Evolutionary conservation across 2,329 filamentous ascomycete species (phyloP).

Genomic region (Pseudocercospora cruenta): DNA sequence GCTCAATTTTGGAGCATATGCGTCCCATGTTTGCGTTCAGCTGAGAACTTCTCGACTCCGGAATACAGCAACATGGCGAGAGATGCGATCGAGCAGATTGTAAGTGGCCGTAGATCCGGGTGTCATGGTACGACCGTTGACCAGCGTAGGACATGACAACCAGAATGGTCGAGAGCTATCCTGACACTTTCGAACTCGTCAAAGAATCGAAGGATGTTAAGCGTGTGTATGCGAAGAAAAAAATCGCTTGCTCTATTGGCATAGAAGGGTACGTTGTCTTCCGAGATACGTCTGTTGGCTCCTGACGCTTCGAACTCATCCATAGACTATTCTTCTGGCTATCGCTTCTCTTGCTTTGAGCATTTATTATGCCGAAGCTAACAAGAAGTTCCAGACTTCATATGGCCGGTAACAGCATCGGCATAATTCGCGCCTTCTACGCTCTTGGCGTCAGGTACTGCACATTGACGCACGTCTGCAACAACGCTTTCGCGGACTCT

Average conservation of each 20-base stretch:
- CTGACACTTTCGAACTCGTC: conserved; percentile 35
- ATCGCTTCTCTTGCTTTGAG: no score
- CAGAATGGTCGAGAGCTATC: conserved; percentile 38
- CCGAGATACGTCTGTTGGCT: no score
- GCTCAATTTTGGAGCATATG: conserved; percentile 34
- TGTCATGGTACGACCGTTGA: neutral
- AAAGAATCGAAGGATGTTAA: conserved; percentile 36
- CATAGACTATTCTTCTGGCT: no score
- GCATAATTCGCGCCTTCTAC: conserved; percentile 42
- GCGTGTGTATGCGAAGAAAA: conserved; percentile 37
- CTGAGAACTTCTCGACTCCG: conserved; percentile 32
- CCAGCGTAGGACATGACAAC: conserved; percentile 20
- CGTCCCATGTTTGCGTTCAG: conserved; percentile 29
- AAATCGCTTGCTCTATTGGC: conserved; percentile 45
- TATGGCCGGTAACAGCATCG: conserved; percentile 40
- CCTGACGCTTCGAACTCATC: no score
- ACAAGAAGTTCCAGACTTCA: conserved; percentile 5
- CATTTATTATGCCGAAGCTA: no score
- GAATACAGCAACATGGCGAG: conserved; percentile 33
- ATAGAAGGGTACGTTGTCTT: conserved; percentile 37
- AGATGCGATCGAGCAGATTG: conserved; percentile 32
- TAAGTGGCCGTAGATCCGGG: neutral
- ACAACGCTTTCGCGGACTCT: conserved; percentile 29
- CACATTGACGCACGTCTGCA: conserved; percentile 29
- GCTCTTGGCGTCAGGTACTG: conserved; percentile 44